These are phyloP conservation scores for Chalciporus pseudorubinellus DNA, from an alignment of 768 basidiomycete genomes.

Conservation along the genomic window DNA sequence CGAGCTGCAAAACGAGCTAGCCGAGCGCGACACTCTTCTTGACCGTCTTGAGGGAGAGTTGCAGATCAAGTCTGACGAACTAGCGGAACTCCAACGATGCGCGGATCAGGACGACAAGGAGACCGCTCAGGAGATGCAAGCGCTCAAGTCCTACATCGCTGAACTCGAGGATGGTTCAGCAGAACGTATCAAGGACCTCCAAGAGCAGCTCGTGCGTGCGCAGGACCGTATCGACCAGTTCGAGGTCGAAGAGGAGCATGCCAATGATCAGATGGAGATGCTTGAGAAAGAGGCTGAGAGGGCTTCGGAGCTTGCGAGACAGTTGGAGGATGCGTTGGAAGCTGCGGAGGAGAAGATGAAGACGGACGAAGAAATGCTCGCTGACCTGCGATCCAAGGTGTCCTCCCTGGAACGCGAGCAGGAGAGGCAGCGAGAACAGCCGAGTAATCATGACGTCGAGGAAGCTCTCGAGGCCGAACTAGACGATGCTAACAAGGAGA, in stretches of 20 bases:
- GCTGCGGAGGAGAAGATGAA: constrained; percentile 71
- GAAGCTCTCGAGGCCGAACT: constrained; percentile 71
- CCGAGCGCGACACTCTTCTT: constrained; percentile 33
- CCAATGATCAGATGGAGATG: constrained; percentile 46
- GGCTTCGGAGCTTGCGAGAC: constrained; percentile 53
- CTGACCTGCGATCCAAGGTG: constrained; percentile 50
- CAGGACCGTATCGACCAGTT: constrained; percentile 46
- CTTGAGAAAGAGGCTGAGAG: constrained; percentile 53
- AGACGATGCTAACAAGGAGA: constrained; percentile 73
- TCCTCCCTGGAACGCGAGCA: constrained; percentile 56
- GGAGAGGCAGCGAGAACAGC: constrained; percentile 34
- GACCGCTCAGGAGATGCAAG: constrained; percentile 33
- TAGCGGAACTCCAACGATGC: constrained; percentile 23
- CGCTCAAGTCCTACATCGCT: constrained; percentile 47
- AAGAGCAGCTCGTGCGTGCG: constrained; percentile 49
- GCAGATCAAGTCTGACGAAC: constrained; percentile 30
- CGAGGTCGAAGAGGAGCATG: constrained; percentile 45
- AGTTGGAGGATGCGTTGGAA: constrained; percentile 75
- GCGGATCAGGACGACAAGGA: constrained; percentile 26
- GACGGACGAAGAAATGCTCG: constrained; percentile 54
- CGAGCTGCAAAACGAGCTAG: constrained; percentile 47
- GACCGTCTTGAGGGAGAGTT: constrained; percentile 43
- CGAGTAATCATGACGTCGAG: constrained; percentile 51
- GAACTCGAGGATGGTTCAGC: constrained; percentile 60
- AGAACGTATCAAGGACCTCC: constrained; percentile 54